Percentiles rank a stretch among this genome's conserved stretches.
These are phyloP conservation scores for Phialocephala sp. DNA, from an alignment of 2,329 filamentous ascomycete genomes.

Conservation along the genomic window DNA sequence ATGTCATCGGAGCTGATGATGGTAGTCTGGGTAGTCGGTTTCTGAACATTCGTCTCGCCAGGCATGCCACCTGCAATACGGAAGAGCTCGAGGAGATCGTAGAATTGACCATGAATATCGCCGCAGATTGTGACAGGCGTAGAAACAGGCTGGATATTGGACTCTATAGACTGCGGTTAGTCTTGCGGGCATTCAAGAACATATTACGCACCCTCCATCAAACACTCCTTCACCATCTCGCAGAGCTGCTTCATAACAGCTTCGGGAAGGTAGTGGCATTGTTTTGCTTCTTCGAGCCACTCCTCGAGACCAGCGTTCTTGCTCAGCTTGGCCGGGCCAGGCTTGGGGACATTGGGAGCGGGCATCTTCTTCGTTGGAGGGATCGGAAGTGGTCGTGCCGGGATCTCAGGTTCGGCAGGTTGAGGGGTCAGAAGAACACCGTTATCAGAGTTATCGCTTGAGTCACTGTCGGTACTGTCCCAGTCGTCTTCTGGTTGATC, in stretches of 20 bases:
- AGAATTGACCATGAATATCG: slow-evolving; percentile 98
- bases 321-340: slow-evolving; percentile 84
- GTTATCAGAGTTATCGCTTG: too few species aligned
- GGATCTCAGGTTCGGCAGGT: neutral
- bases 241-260: slow-evolving; percentile 98
- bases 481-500: neutral
- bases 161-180: slow-evolving; percentile 65
- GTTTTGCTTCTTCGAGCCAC: slow-evolving; percentile 95
- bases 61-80: slow-evolving; percentile 97
- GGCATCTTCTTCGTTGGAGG: slow-evolving; percentile 17
- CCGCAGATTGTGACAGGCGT: slow-evolving; percentile 97
- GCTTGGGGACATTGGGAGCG: slow-evolving; percentile 71
- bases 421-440: neutral
- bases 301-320: slow-evolving; percentile 88
- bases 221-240: slow-evolving; percentile 97
- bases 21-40: slow-evolving; percentile 70
- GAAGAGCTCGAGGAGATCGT: slow-evolving; percentile 96
- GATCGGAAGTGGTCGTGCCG: slow-evolving; percentile 5
- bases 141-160: slow-evolving; percentile 97
- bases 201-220: slow-evolving; percentile 86
- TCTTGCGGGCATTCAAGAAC: neutral
- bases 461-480: neutral
- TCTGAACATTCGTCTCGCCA: slow-evolving; percentile 74
- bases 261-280: slow-evolving; percentile 96
- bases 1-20: slow-evolving; percentile 91